Base-by-base conservation (phyloP, 371 early-diverging fungal species). In the Saksenaea oblongispora region DNA sequence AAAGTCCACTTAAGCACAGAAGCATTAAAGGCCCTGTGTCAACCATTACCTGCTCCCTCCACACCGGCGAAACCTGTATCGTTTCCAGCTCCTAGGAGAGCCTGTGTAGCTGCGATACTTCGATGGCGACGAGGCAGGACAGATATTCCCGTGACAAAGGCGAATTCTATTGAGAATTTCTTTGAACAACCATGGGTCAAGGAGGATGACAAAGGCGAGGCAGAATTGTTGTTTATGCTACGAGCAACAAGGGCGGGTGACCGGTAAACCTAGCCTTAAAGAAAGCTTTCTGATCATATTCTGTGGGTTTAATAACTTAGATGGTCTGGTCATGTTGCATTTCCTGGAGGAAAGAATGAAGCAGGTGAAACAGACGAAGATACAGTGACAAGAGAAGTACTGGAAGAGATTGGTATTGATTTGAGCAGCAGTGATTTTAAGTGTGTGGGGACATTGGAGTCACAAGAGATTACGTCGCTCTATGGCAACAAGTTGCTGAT, bases 251-350 rank as follows among this genome's bases (percentile, higher is more conserved):
- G 86, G 28, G 76, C 65, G 31, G 76, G 84, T 13, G 92, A 91
- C 71, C 77, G 88, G 73, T 91, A 64, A 42, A 39, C 37, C 22
- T 24, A 13, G 15, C 53, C 39, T n/a, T 24, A 31, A 31, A 31
- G 31, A n/a, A n/a, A n/a, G n/a, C n/a, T n/a, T n/a, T n/a, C n/a
- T n/a, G n/a, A n/a, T n/a, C n/a, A n/a, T n/a, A n/a, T n/a, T n/a
- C n/a, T n/a, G n/a, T n/a, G n/a, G n/a, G n/a, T n/a, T n/a, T n/a
- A n/a, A n/a, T n/a, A n/a, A n/a, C n/a, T 22, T 26, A 79, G 80
- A 57, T 80, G 91, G 90, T 86, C 87, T 37, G 90, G 90, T 7
- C 92, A 91, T 79, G 89, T 90, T 54, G 87, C 89, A 2, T 87
- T 90, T 64, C 89, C 89, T 1, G 92, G 92, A 3, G 92, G 92